These are phyloP conservation scores for Fusarium sp. DNA, from an alignment of 2,329 filamentous ascomycete genomes.

Conservation along the genomic window DNA sequence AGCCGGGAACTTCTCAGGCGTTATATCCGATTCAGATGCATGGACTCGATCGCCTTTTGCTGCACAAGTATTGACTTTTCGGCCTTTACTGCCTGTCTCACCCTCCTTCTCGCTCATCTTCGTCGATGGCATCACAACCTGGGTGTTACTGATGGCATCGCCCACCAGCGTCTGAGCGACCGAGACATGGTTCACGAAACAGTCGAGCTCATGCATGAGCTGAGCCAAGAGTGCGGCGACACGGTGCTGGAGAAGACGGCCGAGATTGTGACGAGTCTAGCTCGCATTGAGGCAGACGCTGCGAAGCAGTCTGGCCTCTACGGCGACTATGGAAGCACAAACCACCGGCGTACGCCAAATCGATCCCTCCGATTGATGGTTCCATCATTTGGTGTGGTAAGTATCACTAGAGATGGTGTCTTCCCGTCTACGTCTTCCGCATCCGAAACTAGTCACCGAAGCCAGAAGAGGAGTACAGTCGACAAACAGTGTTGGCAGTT, in stretches of 20 bases:
- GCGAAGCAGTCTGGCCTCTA: background rate
- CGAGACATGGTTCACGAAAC: constrained; percentile 6
- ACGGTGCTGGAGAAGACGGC: background rate
- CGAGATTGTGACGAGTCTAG: background rate
- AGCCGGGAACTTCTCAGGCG: constrained; percentile 1
- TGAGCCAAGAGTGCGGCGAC: background rate
- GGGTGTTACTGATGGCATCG: background rate
- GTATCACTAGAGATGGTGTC: background rate
- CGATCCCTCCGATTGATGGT: constrained; percentile 2
- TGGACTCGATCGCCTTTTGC: constrained; percentile 5
- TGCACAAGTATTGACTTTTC: constrained; percentile 9
- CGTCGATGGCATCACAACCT: background rate
- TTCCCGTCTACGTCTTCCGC: background rate
- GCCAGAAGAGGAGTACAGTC: background rate
- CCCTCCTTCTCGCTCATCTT: constrained; percentile 3
- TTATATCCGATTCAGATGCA: constrained; percentile 2
- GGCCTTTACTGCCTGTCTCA: constrained; percentile 4
- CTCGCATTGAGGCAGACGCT: constrained; percentile 6
- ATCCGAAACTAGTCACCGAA: background rate
- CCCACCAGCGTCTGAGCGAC: background rate
- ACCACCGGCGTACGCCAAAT: background rate
- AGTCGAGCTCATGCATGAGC: background rate
- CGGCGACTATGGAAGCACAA: background rate
- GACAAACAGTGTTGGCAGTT: too few relatives aligned
- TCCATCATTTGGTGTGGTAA: background rate